Evolutionary conservation across 257 asterid genomes (phyloP).

Genomic region (Capsicum rhomboideum): DNA sequence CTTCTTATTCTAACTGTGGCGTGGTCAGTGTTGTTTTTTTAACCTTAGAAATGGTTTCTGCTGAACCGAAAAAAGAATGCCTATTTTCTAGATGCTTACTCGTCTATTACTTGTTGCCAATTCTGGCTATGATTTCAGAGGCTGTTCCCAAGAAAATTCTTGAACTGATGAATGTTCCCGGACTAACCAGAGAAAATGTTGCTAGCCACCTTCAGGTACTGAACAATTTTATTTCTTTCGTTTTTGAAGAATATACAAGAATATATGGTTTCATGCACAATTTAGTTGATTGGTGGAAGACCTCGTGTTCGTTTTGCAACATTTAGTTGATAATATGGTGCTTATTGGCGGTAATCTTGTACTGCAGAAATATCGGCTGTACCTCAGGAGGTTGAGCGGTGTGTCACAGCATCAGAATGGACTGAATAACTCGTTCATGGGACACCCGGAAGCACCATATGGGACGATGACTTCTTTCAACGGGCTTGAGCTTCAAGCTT

Average conservation of each 20-base stretch:
- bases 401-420: slow-evolving; percentile 30
- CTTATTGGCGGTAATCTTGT: neutral
- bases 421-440: slow-evolving; percentile 47
- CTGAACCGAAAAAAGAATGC: neutral
- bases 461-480: slow-evolving; percentile 53
- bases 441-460: slow-evolving; percentile 45
- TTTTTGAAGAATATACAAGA: neutral
- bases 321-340: neutral
- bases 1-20: neutral
- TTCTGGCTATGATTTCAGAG: slow-evolving; percentile 40
- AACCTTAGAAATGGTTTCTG: neutral
- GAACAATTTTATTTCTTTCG: neutral
- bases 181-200: slow-evolving; percentile 89
- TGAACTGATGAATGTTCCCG: slow-evolving; percentile 94
- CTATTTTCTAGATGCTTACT: neutral
- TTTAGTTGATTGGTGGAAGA: neutral
- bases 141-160: slow-evolving; percentile 94
- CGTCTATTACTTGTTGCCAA: neutral
- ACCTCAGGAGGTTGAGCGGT: slow-evolving; percentile 79
- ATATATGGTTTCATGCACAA: neutral
- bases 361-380: slow-evolving; percentile 85
- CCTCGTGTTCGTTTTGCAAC: neutral
- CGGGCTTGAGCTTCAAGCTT: slow-evolving; percentile 72
- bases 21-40: neutral
- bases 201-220: slow-evolving; percentile 98